Percentiles rank a stretch among this genome's conserved stretches.
These are phyloP conservation scores for Rhododendron griersonianum DNA, from an alignment of 148 eudicot species.

Conservation along the genomic window DNA sequence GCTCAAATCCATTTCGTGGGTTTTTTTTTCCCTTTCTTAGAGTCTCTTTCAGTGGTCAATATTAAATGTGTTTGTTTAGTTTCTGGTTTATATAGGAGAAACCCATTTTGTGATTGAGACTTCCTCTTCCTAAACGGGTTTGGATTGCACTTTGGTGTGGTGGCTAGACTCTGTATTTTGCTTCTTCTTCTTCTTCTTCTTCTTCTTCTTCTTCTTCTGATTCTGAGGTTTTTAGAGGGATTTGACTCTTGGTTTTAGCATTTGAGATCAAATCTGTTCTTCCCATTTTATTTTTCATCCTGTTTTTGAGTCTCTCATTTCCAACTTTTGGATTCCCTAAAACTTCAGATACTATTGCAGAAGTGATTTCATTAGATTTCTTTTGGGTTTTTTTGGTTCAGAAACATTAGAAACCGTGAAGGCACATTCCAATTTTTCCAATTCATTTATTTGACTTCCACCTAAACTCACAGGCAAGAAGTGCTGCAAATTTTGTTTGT, in stretches of 20 bases:
- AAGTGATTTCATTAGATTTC: not conserved
- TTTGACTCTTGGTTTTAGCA: not conserved
- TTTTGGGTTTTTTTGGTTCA: not conserved
- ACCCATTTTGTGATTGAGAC: not conserved
- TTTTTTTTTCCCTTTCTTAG: conserved; percentile 7
- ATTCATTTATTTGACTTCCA: not conserved
- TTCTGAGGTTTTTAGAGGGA: not conserved
- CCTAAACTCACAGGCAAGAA: conserved; percentile 27
- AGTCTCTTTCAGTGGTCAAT: conserved; percentile 2
- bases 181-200: not conserved
- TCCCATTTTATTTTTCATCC: not conserved
- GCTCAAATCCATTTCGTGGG: conserved; percentile 17
- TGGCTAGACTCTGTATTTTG: not conserved
- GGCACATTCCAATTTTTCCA: conserved; percentile 11
- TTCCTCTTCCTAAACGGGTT: conserved; percentile 1
- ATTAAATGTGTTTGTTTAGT: not conserved
- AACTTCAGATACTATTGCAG: not conserved
- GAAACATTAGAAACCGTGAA: conserved; percentile 6
- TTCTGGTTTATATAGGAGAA: not conserved
- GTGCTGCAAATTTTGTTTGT: conserved; percentile 29
- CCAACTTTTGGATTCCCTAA: not conserved
- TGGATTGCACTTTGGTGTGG: not conserved
- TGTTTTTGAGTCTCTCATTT: conserved; percentile 1
- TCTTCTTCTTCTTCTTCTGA: not conserved
- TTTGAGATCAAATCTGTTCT: not conserved